These are phyloP conservation scores for Achaetomiella virescens DNA, from an alignment of 495 filamentous ascomycete species.

Conservation along the genomic window DNA sequence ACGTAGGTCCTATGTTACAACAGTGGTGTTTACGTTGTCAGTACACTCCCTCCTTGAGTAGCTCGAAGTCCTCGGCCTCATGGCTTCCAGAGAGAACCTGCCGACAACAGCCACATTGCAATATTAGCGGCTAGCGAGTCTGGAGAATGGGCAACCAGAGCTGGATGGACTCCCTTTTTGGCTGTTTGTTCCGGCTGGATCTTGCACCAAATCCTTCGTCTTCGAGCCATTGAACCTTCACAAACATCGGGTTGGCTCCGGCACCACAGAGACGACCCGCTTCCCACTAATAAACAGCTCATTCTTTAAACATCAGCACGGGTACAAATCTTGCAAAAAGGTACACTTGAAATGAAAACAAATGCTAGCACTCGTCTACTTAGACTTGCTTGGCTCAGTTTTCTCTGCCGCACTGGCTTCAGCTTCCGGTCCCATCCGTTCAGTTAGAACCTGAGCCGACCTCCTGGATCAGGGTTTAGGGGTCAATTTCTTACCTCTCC, in stretches of 20 bases:
- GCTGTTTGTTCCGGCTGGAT: neutral
- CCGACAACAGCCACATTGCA: neutral
- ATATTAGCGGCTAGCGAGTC: neutral
- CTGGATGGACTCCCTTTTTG: neutral
- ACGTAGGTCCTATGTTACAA: no score
- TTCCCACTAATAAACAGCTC: conserved; percentile 12
- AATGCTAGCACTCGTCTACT: neutral
- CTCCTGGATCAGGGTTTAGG: neutral
- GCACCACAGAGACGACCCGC: conserved; percentile 1
- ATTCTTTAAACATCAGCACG: conserved; percentile 3
- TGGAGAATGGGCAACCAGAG: neutral
- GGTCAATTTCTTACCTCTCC: conserved; percentile 12
- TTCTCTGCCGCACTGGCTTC: neutral
- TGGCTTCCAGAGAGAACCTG: no score
- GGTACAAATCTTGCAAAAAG: neutral
- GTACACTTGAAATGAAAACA: neutral
- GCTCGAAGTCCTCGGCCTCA: no score
- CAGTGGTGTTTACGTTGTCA: no score
- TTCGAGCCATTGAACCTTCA: conserved; percentile 6
- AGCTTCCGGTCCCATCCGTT: neutral
- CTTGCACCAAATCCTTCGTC: neutral
- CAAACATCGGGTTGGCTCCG: neutral
- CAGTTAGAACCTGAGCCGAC: neutral
- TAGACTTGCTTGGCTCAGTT: neutral
- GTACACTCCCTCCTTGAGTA: no score